Conservation (phyloP, 2,329 filamentous ascomycete genomes). For the Cladosporium oxysporum region DNA sequence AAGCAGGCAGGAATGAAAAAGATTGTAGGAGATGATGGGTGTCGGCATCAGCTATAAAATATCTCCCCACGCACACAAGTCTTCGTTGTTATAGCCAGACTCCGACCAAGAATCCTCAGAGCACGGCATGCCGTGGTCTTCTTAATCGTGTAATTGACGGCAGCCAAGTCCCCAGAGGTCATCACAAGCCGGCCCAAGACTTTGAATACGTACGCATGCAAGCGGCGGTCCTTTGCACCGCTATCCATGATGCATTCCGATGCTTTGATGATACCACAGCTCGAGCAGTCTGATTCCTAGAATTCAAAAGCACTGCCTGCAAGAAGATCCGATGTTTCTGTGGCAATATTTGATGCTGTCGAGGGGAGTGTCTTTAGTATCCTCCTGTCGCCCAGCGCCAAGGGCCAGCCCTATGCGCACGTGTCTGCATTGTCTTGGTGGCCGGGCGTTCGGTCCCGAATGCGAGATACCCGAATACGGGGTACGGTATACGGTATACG, state of each 20-base stretch:
- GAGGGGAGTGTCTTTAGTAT: no score
- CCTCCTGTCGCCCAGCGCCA: not conserved
- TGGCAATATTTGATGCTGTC: not conserved
- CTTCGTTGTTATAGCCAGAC: not conserved
- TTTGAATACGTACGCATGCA: not conserved
- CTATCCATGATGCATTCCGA: not conserved
- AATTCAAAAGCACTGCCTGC: not conserved
- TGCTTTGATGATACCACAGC: not conserved
- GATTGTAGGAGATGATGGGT: not conserved
- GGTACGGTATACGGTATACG: constrained; percentile 10
- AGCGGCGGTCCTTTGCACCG: not conserved
- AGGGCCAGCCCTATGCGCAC: not conserved
- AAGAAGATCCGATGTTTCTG: not conserved
- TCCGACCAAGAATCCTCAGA: not conserved
- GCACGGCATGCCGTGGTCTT: not conserved
- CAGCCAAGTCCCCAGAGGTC: constrained; percentile 7
- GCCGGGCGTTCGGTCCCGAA: not conserved
- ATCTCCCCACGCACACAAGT: not conserved
- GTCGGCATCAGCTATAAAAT: not conserved
- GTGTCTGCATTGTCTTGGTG: not conserved
- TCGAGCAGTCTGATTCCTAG: not conserved
- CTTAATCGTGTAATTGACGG: not conserved
- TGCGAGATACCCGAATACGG: not conserved
- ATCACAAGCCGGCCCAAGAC: not conserved
- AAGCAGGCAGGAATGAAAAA: not conserved